Percentiles rank a stretch among this genome's conserved stretches.
phyloP scores from a whole-genome alignment of 306 rosid genomes.

The Sophora flavescens region DNA sequence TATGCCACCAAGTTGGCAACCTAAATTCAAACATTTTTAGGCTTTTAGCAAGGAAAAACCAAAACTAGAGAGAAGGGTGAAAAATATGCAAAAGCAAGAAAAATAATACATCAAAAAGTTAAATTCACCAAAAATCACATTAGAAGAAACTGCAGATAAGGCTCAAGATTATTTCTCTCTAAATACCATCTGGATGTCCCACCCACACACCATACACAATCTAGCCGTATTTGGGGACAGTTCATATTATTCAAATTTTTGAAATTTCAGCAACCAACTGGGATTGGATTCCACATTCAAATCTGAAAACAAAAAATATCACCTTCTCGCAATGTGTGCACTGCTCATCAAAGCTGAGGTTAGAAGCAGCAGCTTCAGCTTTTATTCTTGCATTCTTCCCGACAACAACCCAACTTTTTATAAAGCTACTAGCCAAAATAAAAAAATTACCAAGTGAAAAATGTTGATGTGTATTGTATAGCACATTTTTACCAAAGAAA shows the following conservation, averaged over 20 bases:
- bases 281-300: conserved; percentile 10
- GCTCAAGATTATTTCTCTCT: conserved; percentile 15
- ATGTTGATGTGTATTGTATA: conserved; percentile 6
- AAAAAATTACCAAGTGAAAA: conserved; percentile 43
- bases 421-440: conserved; percentile 58
- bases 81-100: conserved; percentile 23
- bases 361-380: conserved; percentile 76
- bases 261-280: conserved; percentile 36
- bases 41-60: neutral
- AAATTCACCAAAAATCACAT: conserved; percentile 13
- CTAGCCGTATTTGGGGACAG: conserved; percentile 1
- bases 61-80: conserved; percentile 13
- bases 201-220: conserved; percentile 13
- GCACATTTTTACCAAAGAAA: conserved; percentile 11
- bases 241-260: conserved; percentile 1
- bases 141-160: neutral
- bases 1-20: neutral
- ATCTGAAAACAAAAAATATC: conserved; percentile 26
- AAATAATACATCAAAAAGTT: neutral
- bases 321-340: conserved; percentile 97
- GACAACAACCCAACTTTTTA: conserved; percentile 80
- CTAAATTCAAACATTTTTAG: conserved; percentile 1
- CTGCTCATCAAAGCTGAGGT: conserved; percentile 79
- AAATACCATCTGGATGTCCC: neutral
- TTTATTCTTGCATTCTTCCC: conserved; percentile 80